Evolutionary conservation across 148 eudicot species (phyloP).

Genomic region (Silene latifolia): DNA sequence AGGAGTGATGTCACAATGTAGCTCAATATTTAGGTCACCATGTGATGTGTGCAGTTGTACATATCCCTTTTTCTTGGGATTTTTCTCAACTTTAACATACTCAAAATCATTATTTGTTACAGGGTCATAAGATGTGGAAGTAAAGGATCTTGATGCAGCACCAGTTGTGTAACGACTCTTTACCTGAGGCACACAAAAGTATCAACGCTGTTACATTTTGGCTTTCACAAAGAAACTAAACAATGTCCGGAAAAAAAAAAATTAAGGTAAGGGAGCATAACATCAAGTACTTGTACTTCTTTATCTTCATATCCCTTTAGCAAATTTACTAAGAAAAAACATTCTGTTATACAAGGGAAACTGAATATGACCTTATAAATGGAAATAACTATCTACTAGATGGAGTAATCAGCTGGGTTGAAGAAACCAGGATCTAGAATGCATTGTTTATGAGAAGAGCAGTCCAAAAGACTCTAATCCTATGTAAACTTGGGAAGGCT

Average conservation of each 20-base stretch:
- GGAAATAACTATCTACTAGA: background rate
- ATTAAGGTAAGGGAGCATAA: background rate
- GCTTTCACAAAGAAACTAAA: background rate
- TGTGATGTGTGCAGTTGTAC: constrained; percentile 89
- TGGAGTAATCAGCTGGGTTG: background rate
- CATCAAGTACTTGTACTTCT: background rate
- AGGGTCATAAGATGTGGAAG: constrained; percentile 91
- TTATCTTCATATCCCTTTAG: background rate
- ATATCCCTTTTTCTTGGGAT: constrained; percentile 95
- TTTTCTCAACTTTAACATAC: constrained; percentile 83
- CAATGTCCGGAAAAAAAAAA: background rate
- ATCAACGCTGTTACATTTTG: background rate
- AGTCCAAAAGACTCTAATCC: background rate
- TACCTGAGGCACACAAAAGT: constrained; percentile 44
- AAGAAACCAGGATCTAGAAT: background rate
- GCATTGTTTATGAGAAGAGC: background rate
- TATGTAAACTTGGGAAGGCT: background rate
- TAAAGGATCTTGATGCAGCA: constrained; percentile 96
- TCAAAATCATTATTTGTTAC: constrained; percentile 85
- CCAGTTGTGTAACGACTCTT: constrained; percentile 92
- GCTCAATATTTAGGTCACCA: constrained; percentile 94
- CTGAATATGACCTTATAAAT: background rate
- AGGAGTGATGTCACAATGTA: constrained; percentile 88
- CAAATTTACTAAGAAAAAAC: background rate
- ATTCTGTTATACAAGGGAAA: background rate